These are phyloP conservation scores for Euphorbia tirucalli DNA, from an alignment of 345 rosid species.

Conservation along the genomic window DNA sequence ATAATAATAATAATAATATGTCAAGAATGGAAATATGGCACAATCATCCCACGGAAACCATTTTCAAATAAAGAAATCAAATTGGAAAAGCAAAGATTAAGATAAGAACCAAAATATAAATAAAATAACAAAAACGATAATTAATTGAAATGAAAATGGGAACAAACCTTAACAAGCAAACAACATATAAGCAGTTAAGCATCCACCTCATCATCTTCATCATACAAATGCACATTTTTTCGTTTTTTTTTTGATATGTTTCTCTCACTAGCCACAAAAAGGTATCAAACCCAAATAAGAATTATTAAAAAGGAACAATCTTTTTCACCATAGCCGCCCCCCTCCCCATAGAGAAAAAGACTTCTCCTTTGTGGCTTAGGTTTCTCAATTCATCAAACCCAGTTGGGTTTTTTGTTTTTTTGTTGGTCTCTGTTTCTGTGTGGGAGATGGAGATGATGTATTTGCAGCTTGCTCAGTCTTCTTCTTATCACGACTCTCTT, in stretches of 20 bases:
- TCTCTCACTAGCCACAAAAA: conserved; percentile 17
- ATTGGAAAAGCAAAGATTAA: background rate
- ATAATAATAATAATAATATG: too few relatives aligned
- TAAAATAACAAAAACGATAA: background rate
- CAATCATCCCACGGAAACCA: too few relatives aligned
- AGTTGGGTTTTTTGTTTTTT: background rate
- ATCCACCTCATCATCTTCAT: background rate
- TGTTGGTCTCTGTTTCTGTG: background rate
- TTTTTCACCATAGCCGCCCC: conserved; percentile 19
- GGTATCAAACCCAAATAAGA: background rate
- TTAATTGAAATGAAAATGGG: background rate
- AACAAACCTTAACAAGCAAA: conserved; percentile 5
- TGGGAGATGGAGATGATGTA: conserved; percentile 28
- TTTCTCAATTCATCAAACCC: background rate
- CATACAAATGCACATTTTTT: conserved; percentile 7
- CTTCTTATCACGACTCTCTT: conserved; percentile 64
- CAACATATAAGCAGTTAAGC: conserved; percentile 2
- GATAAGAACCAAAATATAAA: conserved; percentile 19
- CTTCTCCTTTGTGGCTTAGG: conserved; percentile 1
- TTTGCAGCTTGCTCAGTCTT: conserved; percentile 22
- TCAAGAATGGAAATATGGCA: too few relatives aligned
- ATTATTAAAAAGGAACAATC: background rate
- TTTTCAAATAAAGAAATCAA: background rate
- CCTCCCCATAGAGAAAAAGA: background rate
- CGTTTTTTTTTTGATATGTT: conserved; percentile 3